Evolutionary conservation across 2,329 filamentous ascomycete genomes (phyloP).

Genomic region (Reticulascus tulasneorum): DNA sequence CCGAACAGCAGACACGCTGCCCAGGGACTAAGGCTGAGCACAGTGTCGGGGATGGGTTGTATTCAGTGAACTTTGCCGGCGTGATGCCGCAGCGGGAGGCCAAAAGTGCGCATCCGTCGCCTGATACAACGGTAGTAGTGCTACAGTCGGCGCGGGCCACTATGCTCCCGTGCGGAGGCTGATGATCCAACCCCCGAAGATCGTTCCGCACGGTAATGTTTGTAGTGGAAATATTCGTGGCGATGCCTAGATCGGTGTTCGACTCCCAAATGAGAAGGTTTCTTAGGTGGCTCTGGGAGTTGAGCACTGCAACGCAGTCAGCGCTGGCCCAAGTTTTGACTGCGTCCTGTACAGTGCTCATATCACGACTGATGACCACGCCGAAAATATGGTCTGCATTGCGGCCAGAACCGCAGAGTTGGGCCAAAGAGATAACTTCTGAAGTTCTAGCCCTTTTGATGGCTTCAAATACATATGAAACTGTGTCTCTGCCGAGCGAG

Average conservation of each 20-base stretch:
- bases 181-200: too few species aligned
- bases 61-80: constrained; percentile 18
- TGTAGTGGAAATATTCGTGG: constrained; percentile 20
- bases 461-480: too few species aligned
- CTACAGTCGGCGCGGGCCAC: constrained; percentile 3
- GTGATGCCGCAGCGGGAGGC: constrained; percentile 20
- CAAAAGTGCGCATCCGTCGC: constrained; percentile 20
- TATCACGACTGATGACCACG: constrained; percentile 19
- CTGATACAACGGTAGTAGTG: constrained; percentile 9
- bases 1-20: constrained; percentile 32
- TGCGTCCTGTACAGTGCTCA: constrained; percentile 26
- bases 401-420: constrained; percentile 22
- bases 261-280: too few species aligned
- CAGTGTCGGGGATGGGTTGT: constrained; percentile 18
- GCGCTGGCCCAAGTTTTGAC: constrained; percentile 24
- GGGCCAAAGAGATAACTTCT: too few species aligned
- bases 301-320: constrained; percentile 20
- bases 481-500: too few species aligned
- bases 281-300: constrained; percentile 14
- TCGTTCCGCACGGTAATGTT: constrained; percentile 1
- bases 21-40: constrained; percentile 22
- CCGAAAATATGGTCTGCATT: constrained; percentile 24
- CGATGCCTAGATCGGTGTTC: too few species aligned
- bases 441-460: too few species aligned
- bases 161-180: background rate